phyloP scores from a whole-genome alignment of 1,284 basidiomycete species.

The Leccinum fallax region DNA sequence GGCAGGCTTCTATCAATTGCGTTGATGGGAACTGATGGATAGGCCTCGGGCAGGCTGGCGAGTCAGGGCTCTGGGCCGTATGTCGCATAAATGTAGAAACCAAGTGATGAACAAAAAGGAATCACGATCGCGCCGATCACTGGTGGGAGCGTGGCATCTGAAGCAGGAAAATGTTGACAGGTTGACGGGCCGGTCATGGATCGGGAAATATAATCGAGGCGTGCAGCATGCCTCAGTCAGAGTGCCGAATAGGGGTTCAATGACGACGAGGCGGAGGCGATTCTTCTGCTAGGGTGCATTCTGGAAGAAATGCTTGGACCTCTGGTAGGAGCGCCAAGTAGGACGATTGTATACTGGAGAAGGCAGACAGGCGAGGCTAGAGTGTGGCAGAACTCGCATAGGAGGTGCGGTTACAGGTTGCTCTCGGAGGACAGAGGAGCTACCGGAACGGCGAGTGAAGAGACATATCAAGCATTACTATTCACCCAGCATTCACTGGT shows the following conservation, averaged over 20 bases:
- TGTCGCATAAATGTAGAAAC: constrained; percentile 10
- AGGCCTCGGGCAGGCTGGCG: neutral
- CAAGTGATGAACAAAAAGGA: neutral
- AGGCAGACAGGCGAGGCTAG: neutral
- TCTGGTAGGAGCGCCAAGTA: neutral
- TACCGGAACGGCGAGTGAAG: neutral
- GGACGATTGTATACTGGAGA: neutral
- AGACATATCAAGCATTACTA: neutral
- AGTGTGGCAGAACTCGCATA: neutral
- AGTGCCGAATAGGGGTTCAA: neutral
- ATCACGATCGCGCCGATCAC: constrained; percentile 1
- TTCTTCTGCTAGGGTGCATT: neutral
- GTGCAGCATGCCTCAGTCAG: neutral
- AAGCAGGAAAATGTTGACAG: neutral
- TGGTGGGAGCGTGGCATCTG: neutral
- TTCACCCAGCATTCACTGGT: neutral
- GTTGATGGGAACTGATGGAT: constrained; percentile 9
- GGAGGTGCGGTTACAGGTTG: neutral
- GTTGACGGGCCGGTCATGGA: neutral
- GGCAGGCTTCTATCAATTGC: constrained; percentile 8
- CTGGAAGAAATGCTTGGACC: neutral
- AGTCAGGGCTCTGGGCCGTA: constrained; percentile 18
- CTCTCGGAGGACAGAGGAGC: neutral
- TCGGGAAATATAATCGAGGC: neutral
- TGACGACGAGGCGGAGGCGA: neutral